Percentiles rank a stretch among this genome's conserved stretches.
Evolutionary conservation across 768 basidiomycete species (phyloP).

Genomic region (Kwoniella botswanensis): DNA sequence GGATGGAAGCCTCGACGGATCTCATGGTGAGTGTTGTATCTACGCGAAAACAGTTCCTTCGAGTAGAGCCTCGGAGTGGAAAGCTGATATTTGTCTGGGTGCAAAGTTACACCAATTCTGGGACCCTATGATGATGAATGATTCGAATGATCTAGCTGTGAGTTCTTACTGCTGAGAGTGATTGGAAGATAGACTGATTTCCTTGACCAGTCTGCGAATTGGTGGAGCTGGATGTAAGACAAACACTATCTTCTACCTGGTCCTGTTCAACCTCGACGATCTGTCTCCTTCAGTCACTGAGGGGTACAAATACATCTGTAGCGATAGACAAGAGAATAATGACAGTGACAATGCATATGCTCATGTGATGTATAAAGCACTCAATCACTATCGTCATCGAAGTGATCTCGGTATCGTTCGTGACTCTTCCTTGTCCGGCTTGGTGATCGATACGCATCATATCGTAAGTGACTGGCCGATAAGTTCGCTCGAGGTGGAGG

Average conservation of each 20-base stretch:
- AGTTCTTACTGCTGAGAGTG: background rate
- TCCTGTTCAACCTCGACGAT: too few species aligned
- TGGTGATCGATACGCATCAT: constrained; percentile 33
- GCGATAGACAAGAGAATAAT: background rate
- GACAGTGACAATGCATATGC: background rate
- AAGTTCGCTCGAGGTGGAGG: constrained; percentile 5
- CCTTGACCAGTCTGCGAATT: constrained; percentile 17
- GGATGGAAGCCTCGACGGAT: constrained; percentile 21
- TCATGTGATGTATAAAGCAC: background rate
- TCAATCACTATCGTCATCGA: constrained; percentile 7
- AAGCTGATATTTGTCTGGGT: constrained; percentile 1
- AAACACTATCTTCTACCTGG: background rate
- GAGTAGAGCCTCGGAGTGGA: background rate
- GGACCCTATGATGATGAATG: constrained; percentile 31
- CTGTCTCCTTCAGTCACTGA: too few species aligned
- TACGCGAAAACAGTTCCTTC: background rate
- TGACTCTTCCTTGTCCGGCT: background rate
- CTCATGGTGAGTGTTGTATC: constrained; percentile 16
- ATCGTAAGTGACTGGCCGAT: constrained; percentile 18
- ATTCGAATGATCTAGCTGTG: constrained; percentile 19
- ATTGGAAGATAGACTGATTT: background rate
- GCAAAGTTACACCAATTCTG: constrained; percentile 30
- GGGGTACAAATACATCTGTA: background rate
- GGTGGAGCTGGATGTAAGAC: constrained; percentile 25
- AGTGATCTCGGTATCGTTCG: constrained; percentile 9